Evolutionary conservation across 2,329 filamentous ascomycete genomes (phyloP), one percentile per base, ranked within the genome.

Genomic region (Microdochium nivale): DNA sequence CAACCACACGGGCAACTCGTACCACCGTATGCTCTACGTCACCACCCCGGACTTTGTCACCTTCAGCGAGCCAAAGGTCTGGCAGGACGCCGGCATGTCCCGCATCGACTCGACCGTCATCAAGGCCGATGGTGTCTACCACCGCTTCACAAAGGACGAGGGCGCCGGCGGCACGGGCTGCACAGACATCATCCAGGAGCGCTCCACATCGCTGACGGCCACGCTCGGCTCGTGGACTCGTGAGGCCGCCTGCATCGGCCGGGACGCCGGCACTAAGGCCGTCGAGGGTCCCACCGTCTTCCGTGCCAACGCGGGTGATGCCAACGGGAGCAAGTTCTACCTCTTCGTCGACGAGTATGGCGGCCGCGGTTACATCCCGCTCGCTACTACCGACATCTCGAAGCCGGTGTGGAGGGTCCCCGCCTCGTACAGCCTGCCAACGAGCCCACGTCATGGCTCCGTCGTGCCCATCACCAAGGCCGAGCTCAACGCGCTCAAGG

Each of bases 121-220:
- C 14, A 65, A 74, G 50, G 68, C 67, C 0, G 66, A 65, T 1
- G 60, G 61, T 11, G 61, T 60, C 0, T 79, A 74, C 59, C 76
- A 77, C 57, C 75, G 77, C 10, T 80, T 80, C 58, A 79, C 76
- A 19, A 80, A 80, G 52, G 77, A 80, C 43, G 77, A 80, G 51
- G 75, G 74, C 0, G 73, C 68, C 2, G 67, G 62, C 3, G 66
- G 62, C 1, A 78, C 75, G 0, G 77, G 77, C 1, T 80, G 77
- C 57, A 65, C 64, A 2, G 77, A 80, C 44, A 79, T 80, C 24
- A 79, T 80, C 21, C 70, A 80, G 53, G 77, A 80, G 55, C 69
- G 68, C 30, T 77, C 75, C 0, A 52, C 62, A 1, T 65, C 62
- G 1, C 60, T 80, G 2, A 68, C 70, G 2, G 70, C 69, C 0